These are phyloP conservation scores for Cladobotryum mycophilum DNA, from an alignment of 2,329 filamentous ascomycete genomes.

Conservation along the genomic window DNA sequence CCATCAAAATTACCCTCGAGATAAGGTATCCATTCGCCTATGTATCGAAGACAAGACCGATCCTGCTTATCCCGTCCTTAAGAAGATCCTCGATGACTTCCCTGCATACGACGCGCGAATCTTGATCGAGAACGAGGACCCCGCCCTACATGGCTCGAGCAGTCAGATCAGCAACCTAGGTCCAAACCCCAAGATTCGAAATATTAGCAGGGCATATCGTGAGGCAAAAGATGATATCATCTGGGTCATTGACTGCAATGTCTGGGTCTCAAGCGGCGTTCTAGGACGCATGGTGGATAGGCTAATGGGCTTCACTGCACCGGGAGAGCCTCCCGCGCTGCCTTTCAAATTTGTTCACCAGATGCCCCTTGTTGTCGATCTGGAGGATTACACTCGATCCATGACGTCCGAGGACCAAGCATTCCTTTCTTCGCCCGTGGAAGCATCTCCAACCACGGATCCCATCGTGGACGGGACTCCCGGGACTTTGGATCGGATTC, in stretches of 20 bases:
- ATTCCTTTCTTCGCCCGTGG: constrained; percentile 29
- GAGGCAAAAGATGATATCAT: constrained; percentile 83
- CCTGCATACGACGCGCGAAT: constrained; percentile 64
- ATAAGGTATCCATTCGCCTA: constrained; percentile 72
- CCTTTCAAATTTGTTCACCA: constrained; percentile 94
- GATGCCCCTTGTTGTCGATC: constrained; percentile 82
- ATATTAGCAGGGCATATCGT: constrained; percentile 87
- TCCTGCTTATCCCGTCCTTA: constrained; percentile 68
- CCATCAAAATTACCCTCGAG: constrained; percentile 68
- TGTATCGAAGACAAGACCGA: constrained; percentile 73
- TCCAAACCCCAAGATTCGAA: constrained; percentile 97
- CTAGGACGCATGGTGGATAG: constrained; percentile 85
- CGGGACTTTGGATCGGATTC: constrained; percentile 21
- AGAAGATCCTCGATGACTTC: constrained; percentile 67
- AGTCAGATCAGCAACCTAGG: constrained; percentile 58
- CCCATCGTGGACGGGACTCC: constrained; percentile 13
- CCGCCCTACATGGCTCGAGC: constrained; percentile 51
- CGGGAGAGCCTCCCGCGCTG: constrained; percentile 39
- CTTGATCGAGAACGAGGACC: constrained; percentile 77
- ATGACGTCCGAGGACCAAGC: constrained; percentile 18
- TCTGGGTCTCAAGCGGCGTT: constrained; percentile 79
- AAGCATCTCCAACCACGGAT: constrained; percentile 26
- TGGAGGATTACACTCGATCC: constrained; percentile 29
- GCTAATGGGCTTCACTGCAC: constrained; percentile 59
- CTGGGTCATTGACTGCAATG: constrained; percentile 95